These are phyloP conservation scores for Colletotrichum nymphaeae DNA, from an alignment of 2,329 filamentous ascomycete species.

Conservation along the genomic window DNA sequence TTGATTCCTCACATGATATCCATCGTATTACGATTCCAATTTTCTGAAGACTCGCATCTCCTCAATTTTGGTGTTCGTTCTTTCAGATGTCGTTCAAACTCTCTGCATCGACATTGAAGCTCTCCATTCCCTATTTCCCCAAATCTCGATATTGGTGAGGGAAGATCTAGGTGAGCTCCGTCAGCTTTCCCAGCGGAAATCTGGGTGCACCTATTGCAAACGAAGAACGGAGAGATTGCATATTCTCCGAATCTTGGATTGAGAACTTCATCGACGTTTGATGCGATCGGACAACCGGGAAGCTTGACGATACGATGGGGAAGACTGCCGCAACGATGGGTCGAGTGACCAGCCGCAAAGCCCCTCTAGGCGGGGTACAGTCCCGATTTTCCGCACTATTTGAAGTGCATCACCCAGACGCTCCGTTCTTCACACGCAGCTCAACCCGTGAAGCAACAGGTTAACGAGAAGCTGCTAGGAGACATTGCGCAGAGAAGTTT, in stretches of 20 bases:
- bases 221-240: neutral
- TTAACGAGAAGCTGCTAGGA: neutral
- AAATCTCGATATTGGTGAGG: neutral
- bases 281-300: neutral
- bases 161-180: neutral
- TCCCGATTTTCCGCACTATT: slow-evolving; percentile 14
- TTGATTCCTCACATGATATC: neutral
- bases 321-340: neutral
- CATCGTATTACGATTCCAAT: neutral
- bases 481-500: neutral
- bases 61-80: neutral
- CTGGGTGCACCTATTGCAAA: neutral
- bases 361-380: neutral
- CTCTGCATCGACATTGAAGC: neutral
- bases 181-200: neutral
- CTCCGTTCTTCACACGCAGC: neutral
- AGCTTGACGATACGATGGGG: neutral
- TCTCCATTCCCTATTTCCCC: neutral
- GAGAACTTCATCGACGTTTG: too few relatives aligned
- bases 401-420: neutral
- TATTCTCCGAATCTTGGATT: too few relatives aligned
- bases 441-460: neutral
- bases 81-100: neutral
- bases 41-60: neutral
- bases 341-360: neutral